Base-by-base conservation (phyloP, 805 yeast genomes). In the Candida ascalaphidarum region DNA sequence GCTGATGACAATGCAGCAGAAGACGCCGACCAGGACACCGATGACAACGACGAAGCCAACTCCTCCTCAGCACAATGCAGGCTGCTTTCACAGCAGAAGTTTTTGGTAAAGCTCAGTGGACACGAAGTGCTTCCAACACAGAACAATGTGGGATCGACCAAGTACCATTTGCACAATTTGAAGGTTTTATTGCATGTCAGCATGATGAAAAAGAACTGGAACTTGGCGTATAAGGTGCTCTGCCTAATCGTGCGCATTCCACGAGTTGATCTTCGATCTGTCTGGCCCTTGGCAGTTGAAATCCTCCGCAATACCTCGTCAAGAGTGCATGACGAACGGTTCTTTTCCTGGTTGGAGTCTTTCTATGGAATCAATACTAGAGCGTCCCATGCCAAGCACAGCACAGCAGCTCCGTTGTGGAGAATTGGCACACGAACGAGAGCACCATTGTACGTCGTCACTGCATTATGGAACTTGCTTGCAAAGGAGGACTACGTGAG, bases 271-370 rank as follows among this genome's bases (percentile, higher is more conserved):
- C 45, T 77, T 5, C 55, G 74, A 30, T 51, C 67, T 3, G 43
- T 78, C 8, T 81, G 88, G 88, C 70, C 80, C 0, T 21, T 77
- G 1, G 86, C 81, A 0, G 48, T 74, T 4, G 77, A 73, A 34
- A 71, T 79, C 4, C 43, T 79, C n/a, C 28, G 32, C 27, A 39
- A n/a, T n/a, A 17, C 8, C 18, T 17, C 18, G 8, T 6, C 18
- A 17, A 17, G 8, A 8, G 18, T 8, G 36, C 55, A 44, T 24
- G 51, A 52, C n/a, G 55, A 47, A 10, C 43, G 36, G 23, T 64
- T 61, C 33, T 58, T 54, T 33, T 53, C 48, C 3, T 62, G 67
- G 64, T 33, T 64, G 13, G 32, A 50, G 10, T 46, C 61, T 4
- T 55, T 44, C 28, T 27, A 40, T 5, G 17, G 33, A 11, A 18